Base-by-base conservation (phyloP, 2,329 filamentous ascomycete genomes). In the Trichoderma endophyticum region DNA sequence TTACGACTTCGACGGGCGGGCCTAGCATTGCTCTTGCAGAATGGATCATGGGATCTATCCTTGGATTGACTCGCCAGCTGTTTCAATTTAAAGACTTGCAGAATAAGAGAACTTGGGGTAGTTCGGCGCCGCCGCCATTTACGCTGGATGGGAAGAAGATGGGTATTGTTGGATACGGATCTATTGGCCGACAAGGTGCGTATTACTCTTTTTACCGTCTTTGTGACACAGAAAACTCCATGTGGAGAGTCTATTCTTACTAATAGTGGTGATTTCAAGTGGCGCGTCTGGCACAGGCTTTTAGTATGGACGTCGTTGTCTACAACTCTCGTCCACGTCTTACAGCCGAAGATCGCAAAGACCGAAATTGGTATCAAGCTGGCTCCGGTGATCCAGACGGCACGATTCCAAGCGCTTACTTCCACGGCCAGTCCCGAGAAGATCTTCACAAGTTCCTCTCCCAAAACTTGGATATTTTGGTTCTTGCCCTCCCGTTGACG, bases 71-170 rank as follows among this genome's bases (percentile, higher is more conserved):
- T 12, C 65, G 65, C 2, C 65, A 39, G 8, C 18, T 68, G 7
- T 68, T 68, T 32, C 24, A 39, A 32, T 59, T 24, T 7, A 59
- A 30, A 6, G 51, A 68, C 2, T 12, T 57, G 65, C 65, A 68
- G 34, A 59, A 32, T 18, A 54, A 15, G 11, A 68, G 36, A 21
- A 21, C 21, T 14, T 68, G 65, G 65, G 65, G 65, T 0, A 32
- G 34, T 1, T 30, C 21, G 9, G 54, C 21, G 24, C 34, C 51
- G 54, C 51, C 34, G n/a, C 30, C 65, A 2, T 68, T 56, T 30
- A 57, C 65, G 18, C 12, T 68, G 5, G 65, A 68, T n/a, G 65
- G 65, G 54, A 68, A 68, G 34, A 68, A 43, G 24, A 59, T 68
- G 18, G 65, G 65, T 2, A 68, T 68, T 14, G 3, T 68, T 43